These are phyloP conservation scores for Wickerhamomyces bovis DNA, from an alignment of 805 yeast genomes.

Conservation along the genomic window DNA sequence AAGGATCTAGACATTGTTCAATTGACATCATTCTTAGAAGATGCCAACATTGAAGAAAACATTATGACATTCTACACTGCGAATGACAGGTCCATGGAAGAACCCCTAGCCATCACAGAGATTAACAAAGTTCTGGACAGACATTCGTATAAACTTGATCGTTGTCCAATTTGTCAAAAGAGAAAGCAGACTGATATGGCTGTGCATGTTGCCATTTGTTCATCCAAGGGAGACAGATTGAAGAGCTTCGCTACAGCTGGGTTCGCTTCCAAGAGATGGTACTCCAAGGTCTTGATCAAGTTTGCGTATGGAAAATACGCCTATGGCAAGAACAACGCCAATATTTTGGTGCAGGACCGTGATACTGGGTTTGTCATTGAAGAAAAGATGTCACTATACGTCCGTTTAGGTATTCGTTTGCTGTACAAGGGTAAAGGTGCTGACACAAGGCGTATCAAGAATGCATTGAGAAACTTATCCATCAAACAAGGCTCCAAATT, in stretches of 20 bases:
- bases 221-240: constrained; percentile 68
- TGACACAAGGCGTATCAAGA: constrained; percentile 51
- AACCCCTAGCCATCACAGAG: constrained; percentile 46
- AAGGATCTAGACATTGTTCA: constrained; percentile 43
- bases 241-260: constrained; percentile 71
- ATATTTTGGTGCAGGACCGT: constrained; percentile 90
- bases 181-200: constrained; percentile 67
- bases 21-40: constrained; percentile 53
- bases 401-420: constrained; percentile 79
- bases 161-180: constrained; percentile 77
- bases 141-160: constrained; percentile 29
- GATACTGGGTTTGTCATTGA: constrained; percentile 83
- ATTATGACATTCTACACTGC: constrained; percentile 13
- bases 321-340: constrained; percentile 86
- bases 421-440: constrained; percentile 72
- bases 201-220: constrained; percentile 86
- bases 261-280: constrained; percentile 87
- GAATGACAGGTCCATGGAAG: constrained; percentile 23
- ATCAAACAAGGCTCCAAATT: constrained; percentile 80
- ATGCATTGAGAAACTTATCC: constrained; percentile 58
- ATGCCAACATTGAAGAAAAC: constrained; percentile 19
- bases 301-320: constrained; percentile 84
- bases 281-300: constrained; percentile 72
- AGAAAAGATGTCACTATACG: constrained; percentile 87
- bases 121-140: constrained; percentile 46